Percentiles rank a stretch among this genome's conserved stretches.
These are phyloP conservation scores for Solanum medicagineum DNA, from an alignment of 257 asterid species.

Conservation along the genomic window DNA sequence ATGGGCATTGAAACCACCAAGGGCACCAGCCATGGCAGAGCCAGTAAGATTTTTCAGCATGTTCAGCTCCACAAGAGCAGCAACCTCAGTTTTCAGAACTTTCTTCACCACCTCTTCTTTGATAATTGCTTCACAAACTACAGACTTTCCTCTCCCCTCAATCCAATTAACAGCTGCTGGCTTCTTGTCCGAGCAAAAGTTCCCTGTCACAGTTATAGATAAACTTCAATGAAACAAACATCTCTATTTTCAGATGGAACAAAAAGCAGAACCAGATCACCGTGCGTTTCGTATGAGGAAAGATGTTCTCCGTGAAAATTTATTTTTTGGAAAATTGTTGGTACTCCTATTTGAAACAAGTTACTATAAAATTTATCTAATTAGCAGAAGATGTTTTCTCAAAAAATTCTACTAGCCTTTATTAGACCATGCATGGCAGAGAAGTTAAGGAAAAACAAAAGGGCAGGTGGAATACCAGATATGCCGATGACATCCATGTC, in stretches of 20 bases:
- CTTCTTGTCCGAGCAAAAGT: slow-evolving; percentile 42
- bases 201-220: slow-evolving; percentile 4
- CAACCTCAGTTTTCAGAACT: slow-evolving; percentile 36
- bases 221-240: background rate
- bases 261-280: background rate
- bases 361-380: background rate
- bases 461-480: slow-evolving; percentile 20
- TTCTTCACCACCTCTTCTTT: slow-evolving; percentile 33
- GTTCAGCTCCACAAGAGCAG: slow-evolving; percentile 39
- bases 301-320: background rate
- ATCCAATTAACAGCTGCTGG: slow-evolving; percentile 53
- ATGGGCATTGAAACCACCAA: slow-evolving; percentile 50
- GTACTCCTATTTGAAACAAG: background rate
- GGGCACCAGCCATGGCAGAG: slow-evolving; percentile 43
- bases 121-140: slow-evolving; percentile 42
- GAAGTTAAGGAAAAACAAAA: background rate
- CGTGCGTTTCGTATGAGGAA: background rate
- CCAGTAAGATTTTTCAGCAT: slow-evolving; percentile 44
- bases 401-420: background rate
- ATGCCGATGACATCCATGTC: slow-evolving; percentile 48
- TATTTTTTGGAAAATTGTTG: background rate
- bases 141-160: slow-evolving; percentile 45
- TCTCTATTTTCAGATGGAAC: background rate
- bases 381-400: too few relatives aligned
- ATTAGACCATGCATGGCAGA: background rate